Evolutionary conservation across 805 yeast genomes (phyloP).

Genomic region (Candida xyloterini): DNA sequence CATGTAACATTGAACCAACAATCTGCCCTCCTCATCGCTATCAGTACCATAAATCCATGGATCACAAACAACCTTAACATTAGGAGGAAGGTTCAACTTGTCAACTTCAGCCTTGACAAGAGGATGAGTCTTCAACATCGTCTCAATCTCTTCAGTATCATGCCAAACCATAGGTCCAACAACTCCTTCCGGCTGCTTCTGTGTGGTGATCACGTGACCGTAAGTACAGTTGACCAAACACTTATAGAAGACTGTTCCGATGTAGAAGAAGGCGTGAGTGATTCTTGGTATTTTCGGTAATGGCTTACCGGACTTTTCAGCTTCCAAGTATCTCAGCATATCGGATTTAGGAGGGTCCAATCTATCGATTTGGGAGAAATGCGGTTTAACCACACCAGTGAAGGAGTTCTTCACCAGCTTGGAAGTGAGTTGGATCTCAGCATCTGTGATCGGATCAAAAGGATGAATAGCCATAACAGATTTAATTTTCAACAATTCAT

Average conservation of each 20-base stretch:
- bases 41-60: constrained; percentile 85
- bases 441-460: constrained; percentile 42
- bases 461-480: constrained; percentile 26
- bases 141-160: constrained; percentile 56
- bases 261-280: constrained; percentile 64
- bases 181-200: constrained; percentile 54
- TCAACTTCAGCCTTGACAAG: constrained; percentile 59
- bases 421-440: constrained; percentile 54
- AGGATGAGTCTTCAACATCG: constrained; percentile 52
- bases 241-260: constrained; percentile 55
- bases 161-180: constrained; percentile 73
- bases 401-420: constrained; percentile 58
- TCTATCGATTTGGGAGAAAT: constrained; percentile 65
- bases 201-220: constrained; percentile 60
- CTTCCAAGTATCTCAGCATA: constrained; percentile 64
- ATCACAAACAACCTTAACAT: constrained; percentile 56
- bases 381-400: constrained; percentile 50
- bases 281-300: constrained; percentile 65
- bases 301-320: constrained; percentile 53
- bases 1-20: constrained; percentile 70
- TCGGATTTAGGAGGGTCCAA: constrained; percentile 77
- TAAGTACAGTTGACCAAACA: constrained; percentile 65
- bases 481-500: too few species aligned
- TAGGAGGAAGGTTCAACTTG: constrained; percentile 60
- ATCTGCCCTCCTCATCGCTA: constrained; percentile 55